These are phyloP conservation scores for Dactylellina haptotyla DNA, from an alignment of 2,329 filamentous ascomycete genomes.

Conservation along the genomic window DNA sequence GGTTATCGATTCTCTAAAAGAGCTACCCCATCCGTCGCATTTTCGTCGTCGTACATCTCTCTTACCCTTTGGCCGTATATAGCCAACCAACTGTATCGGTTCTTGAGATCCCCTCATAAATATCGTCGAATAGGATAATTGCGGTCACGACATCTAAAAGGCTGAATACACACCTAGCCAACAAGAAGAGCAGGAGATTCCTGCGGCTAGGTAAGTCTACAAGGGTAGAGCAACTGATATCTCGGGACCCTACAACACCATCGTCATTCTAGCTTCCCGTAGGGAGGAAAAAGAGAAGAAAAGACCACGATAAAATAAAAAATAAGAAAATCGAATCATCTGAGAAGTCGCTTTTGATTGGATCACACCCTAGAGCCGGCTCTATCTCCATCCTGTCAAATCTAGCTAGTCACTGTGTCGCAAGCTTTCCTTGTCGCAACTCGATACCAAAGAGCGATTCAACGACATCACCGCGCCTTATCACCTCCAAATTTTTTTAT, in stretches of 20 bases:
- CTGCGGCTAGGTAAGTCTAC: conserved; percentile 37
- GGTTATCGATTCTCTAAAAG: conserved; percentile 23
- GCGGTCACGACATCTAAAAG: conserved; percentile 39
- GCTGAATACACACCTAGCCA: conserved; percentile 38
- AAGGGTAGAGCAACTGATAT: conserved; percentile 37
- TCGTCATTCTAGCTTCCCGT: conserved; percentile 41
- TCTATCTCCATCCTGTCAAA: conserved; percentile 46
- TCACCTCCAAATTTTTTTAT: conserved; percentile 37
- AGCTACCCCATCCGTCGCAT: conserved; percentile 42
- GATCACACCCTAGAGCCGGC: conserved; percentile 19
- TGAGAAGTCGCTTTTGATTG: conserved; percentile 16
- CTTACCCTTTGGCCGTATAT: conserved; percentile 37
- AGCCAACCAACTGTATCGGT: conserved; percentile 47
- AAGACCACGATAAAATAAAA: conserved; percentile 17
- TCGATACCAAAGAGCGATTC: too few species aligned
- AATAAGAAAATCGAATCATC: conserved; percentile 21
- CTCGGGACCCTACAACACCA: conserved; percentile 18
- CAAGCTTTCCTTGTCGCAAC: conserved; percentile 32
- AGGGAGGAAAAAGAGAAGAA: too few species aligned
- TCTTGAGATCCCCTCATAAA: conserved; percentile 43
- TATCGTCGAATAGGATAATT: conserved; percentile 54
- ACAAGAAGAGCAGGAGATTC: conserved; percentile 48
- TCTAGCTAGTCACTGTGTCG: conserved; percentile 30
- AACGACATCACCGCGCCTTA: too few species aligned
- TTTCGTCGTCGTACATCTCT: conserved; percentile 35